Conservation (phyloP, 2,329 filamentous ascomycete genomes). For the Botryotinia convoluta region DNA sequence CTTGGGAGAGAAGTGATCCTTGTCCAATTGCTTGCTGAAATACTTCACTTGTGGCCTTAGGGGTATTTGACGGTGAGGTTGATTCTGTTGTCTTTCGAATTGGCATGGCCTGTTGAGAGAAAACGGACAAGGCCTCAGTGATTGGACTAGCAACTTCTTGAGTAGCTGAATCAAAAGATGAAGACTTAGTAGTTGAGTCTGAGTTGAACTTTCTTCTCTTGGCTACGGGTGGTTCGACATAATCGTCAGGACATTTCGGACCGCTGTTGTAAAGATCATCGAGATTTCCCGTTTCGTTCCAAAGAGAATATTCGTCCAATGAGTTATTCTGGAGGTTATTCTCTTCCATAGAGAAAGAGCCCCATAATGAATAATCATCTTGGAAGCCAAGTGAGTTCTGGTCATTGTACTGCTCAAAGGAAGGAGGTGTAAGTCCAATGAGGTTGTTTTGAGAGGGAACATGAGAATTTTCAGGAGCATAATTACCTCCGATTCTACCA, state of each 20-base stretch:
- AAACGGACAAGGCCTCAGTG: not conserved
- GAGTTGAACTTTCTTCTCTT: conserved; percentile 13
- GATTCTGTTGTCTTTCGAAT: not conserved
- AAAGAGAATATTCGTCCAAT: not conserved
- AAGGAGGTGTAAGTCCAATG: conserved; percentile 20
- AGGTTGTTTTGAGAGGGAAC: conserved; percentile 12
- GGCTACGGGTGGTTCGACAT: not conserved
- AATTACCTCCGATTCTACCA: conserved; percentile 20
- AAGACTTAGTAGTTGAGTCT: not conserved
- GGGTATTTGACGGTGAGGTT: not conserved
- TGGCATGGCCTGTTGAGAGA: conserved; percentile 4
- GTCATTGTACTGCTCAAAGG: conserved; percentile 21
- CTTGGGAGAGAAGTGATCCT: not conserved
- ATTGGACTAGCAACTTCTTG: not conserved
- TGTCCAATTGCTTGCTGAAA: not conserved
- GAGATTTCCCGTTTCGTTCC: not conserved
- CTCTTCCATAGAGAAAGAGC: not conserved
- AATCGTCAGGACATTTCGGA: not conserved
- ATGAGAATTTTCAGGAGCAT: conserved; percentile 19
- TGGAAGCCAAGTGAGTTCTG: conserved; percentile 2
- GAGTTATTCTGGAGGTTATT: not conserved
- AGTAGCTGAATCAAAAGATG: not conserved
- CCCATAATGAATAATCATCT: conserved; percentile 5
- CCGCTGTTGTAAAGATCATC: not conserved
- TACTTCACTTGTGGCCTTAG: not conserved